Evolutionary conservation across 371 early-diverging fungal species (phyloP).

Genomic region (Rhizomucor pusillus): DNA sequence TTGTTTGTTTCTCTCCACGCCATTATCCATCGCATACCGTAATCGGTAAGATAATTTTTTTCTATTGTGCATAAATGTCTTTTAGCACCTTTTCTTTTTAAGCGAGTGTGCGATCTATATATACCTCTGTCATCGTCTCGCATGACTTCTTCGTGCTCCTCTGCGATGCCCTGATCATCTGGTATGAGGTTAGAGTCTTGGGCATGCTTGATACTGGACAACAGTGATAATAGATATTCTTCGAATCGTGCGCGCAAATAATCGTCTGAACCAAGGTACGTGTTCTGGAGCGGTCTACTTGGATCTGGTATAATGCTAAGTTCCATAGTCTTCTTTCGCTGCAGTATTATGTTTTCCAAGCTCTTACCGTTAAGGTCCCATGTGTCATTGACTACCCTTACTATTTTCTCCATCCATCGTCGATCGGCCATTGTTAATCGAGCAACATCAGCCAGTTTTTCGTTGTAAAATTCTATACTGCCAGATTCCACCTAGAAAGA

Average conservation of each 20-base stretch:
- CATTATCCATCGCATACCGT: conserved; percentile 61
- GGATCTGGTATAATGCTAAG: conserved; percentile 31
- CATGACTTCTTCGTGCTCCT: conserved; percentile 28
- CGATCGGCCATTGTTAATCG: conserved; percentile 59
- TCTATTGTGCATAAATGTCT: conserved; percentile 30
- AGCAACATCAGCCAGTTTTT: conserved; percentile 44
- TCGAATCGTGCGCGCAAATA: conserved; percentile 78
- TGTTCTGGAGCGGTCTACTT: conserved; percentile 50
- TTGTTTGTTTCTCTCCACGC: conserved; percentile 73
- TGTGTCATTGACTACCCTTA: conserved; percentile 51
- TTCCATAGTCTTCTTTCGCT: not conserved
- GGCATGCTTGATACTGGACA: conserved; percentile 68
- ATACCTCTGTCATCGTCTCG: conserved; percentile 37
- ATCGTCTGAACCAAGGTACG: conserved; percentile 77
- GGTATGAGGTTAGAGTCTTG: conserved; percentile 43
- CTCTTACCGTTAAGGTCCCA: conserved; percentile 52
- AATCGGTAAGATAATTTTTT: conserved; percentile 63
- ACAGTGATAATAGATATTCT: conserved; percentile 64
- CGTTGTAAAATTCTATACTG: conserved; percentile 68
- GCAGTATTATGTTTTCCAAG: not conserved
- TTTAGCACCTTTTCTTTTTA: not conserved
- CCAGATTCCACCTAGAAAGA: conserved; percentile 64
- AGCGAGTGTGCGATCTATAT: not conserved
- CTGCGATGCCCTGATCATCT: conserved; percentile 25
- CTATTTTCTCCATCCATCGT: conserved; percentile 65